Evolutionary conservation across 2,329 filamentous ascomycete species (phyloP).

Genomic region (Aureobasidium sp.): DNA sequence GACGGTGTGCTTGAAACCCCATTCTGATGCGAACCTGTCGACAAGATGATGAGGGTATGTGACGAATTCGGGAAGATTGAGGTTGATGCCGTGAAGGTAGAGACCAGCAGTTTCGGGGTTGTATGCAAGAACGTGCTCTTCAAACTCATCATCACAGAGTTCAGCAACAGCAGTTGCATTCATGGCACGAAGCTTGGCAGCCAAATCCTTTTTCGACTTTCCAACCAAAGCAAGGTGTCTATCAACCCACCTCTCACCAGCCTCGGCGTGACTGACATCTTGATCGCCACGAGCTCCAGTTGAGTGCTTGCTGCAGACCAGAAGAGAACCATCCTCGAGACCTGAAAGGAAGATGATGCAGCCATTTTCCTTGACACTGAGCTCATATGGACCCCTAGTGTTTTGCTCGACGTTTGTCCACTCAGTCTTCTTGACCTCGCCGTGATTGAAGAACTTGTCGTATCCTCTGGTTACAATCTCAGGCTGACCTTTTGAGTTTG

Average conservation of each 20-base stretch:
- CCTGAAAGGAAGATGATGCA: conserved; percentile 98
- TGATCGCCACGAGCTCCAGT: conserved; percentile 69
- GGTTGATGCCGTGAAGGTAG: conserved; percentile 92
- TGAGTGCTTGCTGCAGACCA: conserved; percentile 99
- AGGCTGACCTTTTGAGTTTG: conserved; percentile 50
- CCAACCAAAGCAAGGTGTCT: conserved; percentile 69
- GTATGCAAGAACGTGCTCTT: conserved; percentile 94
- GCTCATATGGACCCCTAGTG: conserved; percentile 82
- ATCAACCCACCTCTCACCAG: conserved; percentile 75
- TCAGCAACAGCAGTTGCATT: conserved; percentile 95
- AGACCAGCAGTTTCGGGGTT: conserved; percentile 73
- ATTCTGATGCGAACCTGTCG: conserved; percentile 78
- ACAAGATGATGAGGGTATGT: conserved; percentile 80
- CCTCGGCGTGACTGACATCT: conserved; percentile 71
- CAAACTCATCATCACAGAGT: conserved; percentile 90
- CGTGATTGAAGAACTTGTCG: conserved; percentile 97
- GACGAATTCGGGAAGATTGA: conserved; percentile 85
- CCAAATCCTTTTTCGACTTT: conserved; percentile 70
- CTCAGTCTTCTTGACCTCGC: conserved; percentile 70
- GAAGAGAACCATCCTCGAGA: conserved; percentile 75
- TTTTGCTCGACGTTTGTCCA: conserved; percentile 70
- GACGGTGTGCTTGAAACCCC: conserved; percentile 89
- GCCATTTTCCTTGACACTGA: conserved; percentile 98
- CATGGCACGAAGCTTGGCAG: conserved; percentile 62
- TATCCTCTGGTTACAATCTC: conserved; percentile 88